phyloP scores from a whole-genome alignment of 2,329 filamentous ascomycete species.

The Colletotrichum shisoi region DNA sequence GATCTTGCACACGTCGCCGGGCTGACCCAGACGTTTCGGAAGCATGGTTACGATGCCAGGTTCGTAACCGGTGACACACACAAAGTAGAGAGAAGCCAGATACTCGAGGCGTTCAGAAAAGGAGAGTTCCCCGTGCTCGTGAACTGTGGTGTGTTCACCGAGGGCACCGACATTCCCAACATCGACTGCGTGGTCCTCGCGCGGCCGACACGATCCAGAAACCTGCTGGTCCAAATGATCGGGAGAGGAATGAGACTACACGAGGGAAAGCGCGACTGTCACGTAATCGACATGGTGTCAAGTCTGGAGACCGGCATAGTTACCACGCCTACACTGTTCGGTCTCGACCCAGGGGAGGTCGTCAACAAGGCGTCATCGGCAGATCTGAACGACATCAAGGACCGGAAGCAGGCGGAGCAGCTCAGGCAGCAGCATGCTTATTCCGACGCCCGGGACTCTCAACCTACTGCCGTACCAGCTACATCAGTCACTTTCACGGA shows the following conservation, averaged over 20 bases:
- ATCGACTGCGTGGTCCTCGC: conserved; percentile 92
- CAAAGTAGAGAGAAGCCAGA: conserved; percentile 70
- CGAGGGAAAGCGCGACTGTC: conserved; percentile 83
- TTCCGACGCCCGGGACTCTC: conserved; percentile 4
- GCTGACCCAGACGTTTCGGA: conserved; percentile 78
- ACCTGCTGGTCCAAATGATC: conserved; percentile 96
- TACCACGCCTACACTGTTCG: conserved; percentile 90
- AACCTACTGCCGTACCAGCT: conserved; percentile 27
- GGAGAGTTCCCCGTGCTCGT: conserved; percentile 85
- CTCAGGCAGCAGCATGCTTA: conserved; percentile 44
- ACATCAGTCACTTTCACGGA: conserved; percentile 79
- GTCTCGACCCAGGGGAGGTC: conserved; percentile 82
- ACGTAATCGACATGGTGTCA: conserved; percentile 95
- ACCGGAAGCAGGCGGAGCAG: conserved; percentile 56
- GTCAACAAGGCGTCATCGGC: conserved; percentile 71
- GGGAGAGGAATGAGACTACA: conserved; percentile 88
- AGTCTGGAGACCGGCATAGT: conserved; percentile 84
- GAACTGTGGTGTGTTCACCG: conserved; percentile 96
- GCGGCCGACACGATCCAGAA: conserved; percentile 89
- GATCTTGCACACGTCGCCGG: conserved; percentile 82
- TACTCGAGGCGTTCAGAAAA: conserved; percentile 77
- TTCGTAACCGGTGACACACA: conserved; percentile 87
- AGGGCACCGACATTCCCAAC: conserved; percentile 97
- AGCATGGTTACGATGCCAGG: conserved; percentile 79
- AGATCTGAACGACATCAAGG: conserved; percentile 66